phyloP scores from a whole-genome alignment of 139 green algal genomes.

The Zygnema cylindricum region DNA sequence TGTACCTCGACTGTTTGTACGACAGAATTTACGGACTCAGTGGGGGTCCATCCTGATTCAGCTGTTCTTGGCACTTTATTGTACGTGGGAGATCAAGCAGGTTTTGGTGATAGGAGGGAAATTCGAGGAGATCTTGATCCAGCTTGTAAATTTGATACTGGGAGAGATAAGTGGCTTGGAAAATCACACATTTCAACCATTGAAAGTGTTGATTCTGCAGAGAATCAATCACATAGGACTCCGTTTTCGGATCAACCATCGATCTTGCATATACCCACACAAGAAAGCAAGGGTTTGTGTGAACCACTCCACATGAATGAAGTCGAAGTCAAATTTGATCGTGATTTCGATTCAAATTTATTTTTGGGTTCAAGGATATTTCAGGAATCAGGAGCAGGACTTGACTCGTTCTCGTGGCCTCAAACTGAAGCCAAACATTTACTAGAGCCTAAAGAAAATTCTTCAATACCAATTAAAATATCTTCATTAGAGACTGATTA shows the following conservation, averaged over 20 bases:
- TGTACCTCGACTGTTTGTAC: background rate
- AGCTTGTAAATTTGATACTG: background rate
- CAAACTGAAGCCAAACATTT: background rate
- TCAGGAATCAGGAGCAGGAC: too few relatives aligned
- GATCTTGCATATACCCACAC: too few relatives aligned
- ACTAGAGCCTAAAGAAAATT: background rate
- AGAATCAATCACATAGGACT: background rate
- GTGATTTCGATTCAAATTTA: too few relatives aligned
- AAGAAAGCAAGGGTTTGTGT: too few relatives aligned
- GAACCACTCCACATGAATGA: too few relatives aligned
- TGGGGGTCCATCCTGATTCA: background rate
- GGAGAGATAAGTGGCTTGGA: background rate
- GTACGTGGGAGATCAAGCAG: background rate
- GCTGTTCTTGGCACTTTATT: background rate
- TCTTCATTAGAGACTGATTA: background rate
- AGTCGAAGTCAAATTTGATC: too few relatives aligned
- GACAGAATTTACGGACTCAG: background rate
- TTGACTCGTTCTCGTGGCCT: too few relatives aligned
- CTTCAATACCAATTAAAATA: too few relatives aligned
- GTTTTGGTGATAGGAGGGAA: background rate
- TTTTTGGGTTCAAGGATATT: too few relatives aligned
- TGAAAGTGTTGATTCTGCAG: background rate
- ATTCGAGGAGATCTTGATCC: background rate
- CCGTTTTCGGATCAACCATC: background rate
- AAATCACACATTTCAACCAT: background rate